Evolutionary conservation across 371 early-diverging fungal species (phyloP), one percentile per base, ranked within the genome.

Genomic region (Syncephalis fuscata): DNA sequence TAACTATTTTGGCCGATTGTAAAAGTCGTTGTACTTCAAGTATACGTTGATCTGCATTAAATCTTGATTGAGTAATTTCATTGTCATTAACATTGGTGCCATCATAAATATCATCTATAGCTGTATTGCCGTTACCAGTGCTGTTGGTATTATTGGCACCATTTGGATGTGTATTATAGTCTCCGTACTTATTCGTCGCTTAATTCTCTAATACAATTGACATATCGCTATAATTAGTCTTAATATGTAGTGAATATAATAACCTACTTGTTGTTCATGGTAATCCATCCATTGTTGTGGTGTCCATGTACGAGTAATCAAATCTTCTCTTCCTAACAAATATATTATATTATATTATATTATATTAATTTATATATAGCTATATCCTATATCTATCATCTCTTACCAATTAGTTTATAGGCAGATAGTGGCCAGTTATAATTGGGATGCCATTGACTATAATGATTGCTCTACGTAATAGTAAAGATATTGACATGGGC

Each of bases 31-130:
- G 65, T 0, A 73, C 75, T 16, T 80, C 78, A 2, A 74, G 70
- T 1, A 87, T 52, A 2, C 85, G 58, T 26, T 66, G 72, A 48
- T 78, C 79, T 19, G 68, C 64, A 1, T 64, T 65, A 52, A 89
- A 88, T 16, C 79, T 68, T 26, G 80, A 48, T 19, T 46, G 46
- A 10, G 67, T 58, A 17, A 76, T 62, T 45, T 76, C 76, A 2
- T 60, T 54, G 15, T 59, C 62, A 1, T 50, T 48, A 14, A 65
- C 58, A 17, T 69, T 67, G 1, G 58, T 56, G 10, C 62, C 62
- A 32, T 32, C 32, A 11, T 32, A 32, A 0, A 53, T 60, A 19
- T 41, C 48, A 17, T 65, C 68, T 16, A 53, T 37, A n/a, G 56
- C 53, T 17, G 38, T 5, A 52, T 58, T 15, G 32, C 37, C 14